Conservation (phyloP, 2,329 filamentous ascomycete species). For the Dothideomycetidae sp. region DNA sequence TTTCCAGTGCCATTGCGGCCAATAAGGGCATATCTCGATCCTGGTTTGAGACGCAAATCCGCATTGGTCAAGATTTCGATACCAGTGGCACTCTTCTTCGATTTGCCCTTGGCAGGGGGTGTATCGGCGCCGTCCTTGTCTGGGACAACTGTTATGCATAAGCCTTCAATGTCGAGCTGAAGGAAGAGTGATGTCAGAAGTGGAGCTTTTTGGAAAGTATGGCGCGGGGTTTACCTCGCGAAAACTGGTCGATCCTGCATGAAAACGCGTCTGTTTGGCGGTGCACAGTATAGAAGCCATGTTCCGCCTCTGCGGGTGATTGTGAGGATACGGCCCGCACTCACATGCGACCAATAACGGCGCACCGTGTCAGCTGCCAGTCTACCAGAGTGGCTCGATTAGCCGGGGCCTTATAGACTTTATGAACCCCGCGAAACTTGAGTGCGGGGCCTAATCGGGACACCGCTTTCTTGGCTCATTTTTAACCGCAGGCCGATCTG, state of each 20-base stretch:
- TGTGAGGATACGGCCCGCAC: too few species aligned
- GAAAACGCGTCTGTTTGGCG: not conserved
- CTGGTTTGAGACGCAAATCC: conserved; percentile 56
- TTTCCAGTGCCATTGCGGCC: conserved; percentile 75
- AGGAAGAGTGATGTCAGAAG: not conserved
- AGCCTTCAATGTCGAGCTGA: not conserved
- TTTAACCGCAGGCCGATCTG: too few species aligned
- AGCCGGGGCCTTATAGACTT: too few species aligned
- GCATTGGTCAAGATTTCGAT: conserved; percentile 57
- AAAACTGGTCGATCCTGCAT: not conserved
- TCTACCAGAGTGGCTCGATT: too few species aligned
- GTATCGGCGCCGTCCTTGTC: not conserved
- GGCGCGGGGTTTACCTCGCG: not conserved
- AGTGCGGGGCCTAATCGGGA: too few species aligned
- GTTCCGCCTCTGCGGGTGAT: too few species aligned
- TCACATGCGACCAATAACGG: too few species aligned
- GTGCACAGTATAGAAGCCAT: not conserved
- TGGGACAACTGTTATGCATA: not conserved
- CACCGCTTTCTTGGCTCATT: too few species aligned
- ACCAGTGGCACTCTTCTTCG: not conserved
- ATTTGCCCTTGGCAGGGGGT: not conserved
- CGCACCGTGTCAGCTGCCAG: too few species aligned
- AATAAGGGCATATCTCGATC: conserved; percentile 61
- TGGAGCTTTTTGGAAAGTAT: not conserved
- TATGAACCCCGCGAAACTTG: too few species aligned